Conservation (phyloP, 2,329 filamentous ascomycete genomes). For the Verruconis gallopava region DNA sequence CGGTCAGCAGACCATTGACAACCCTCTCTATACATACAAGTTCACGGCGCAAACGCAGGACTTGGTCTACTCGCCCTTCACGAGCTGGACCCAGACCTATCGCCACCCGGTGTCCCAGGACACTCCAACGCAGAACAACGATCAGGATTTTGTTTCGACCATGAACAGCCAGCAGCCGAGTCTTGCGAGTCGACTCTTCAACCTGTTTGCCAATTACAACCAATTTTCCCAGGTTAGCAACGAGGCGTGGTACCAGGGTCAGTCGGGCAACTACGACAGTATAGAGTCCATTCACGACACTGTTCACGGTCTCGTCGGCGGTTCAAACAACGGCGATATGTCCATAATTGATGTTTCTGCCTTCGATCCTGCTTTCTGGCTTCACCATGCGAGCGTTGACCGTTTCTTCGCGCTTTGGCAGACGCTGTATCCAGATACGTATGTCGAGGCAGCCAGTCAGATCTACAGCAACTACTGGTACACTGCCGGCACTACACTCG, state of each 20-base stretch:
- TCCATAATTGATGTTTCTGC: conserved; percentile 47
- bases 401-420: conserved; percentile 69
- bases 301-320: conserved; percentile 41
- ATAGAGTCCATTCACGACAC: conserved; percentile 35
- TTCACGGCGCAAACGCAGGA: conserved; percentile 29
- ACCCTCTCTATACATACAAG: conserved; percentile 34
- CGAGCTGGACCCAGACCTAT: background rate
- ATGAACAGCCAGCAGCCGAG: conserved; percentile 24
- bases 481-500: conserved; percentile 39
- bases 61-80: background rate
- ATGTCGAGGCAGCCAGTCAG: conserved; percentile 43
- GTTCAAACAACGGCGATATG: conserved; percentile 20
- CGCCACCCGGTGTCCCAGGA: background rate
- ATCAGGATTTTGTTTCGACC: conserved; percentile 2
- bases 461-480: conserved; percentile 49
- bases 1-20: conserved; percentile 25
- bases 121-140: background rate
- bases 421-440: conserved; percentile 53
- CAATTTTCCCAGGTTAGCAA: conserved; percentile 59
- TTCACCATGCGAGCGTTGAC: conserved; percentile 67
- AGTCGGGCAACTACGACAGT: conserved; percentile 42
- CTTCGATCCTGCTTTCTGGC: conserved; percentile 68
- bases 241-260: conserved; percentile 40
- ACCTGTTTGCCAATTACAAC: conserved; percentile 52
- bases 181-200: conserved; percentile 44